phyloP scores from a whole-genome alignment of 305 asterid species.

The Solanum hybrid region DNA sequence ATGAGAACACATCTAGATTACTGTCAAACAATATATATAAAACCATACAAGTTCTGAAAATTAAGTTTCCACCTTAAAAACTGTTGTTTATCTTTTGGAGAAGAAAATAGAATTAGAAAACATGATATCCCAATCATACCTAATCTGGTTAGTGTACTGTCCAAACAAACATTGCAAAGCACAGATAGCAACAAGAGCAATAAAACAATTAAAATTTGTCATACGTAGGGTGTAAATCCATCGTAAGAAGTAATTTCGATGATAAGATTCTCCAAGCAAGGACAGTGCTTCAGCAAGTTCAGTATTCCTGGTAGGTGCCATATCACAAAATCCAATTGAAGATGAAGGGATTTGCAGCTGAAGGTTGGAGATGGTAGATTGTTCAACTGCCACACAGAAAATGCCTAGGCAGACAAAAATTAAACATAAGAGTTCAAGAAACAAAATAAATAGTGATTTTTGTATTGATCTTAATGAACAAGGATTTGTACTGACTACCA shows the following conservation, averaged over 20 bases:
- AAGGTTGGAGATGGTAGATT: neutral
- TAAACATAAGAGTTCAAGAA: neutral
- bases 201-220: neutral
- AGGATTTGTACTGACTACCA: neutral
- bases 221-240: neutral
- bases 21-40: neutral
- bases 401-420: conserved; percentile 1
- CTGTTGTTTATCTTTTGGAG: neutral
- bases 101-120: neutral
- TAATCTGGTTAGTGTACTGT: neutral
- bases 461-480: neutral
- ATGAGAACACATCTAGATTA: neutral
- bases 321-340: neutral
- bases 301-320: conserved; percentile 5
- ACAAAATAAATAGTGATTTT: neutral
- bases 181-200: neutral
- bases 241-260: neutral
- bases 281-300: neutral
- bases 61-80: neutral
- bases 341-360: neutral
- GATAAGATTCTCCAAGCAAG: neutral
- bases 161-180: neutral
- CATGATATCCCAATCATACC: neutral
- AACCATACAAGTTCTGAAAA: neutral
- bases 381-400: conserved; percentile 1